Conservation (phyloP, 306 rosid species). For the Mimosa bimucronata region DNA sequence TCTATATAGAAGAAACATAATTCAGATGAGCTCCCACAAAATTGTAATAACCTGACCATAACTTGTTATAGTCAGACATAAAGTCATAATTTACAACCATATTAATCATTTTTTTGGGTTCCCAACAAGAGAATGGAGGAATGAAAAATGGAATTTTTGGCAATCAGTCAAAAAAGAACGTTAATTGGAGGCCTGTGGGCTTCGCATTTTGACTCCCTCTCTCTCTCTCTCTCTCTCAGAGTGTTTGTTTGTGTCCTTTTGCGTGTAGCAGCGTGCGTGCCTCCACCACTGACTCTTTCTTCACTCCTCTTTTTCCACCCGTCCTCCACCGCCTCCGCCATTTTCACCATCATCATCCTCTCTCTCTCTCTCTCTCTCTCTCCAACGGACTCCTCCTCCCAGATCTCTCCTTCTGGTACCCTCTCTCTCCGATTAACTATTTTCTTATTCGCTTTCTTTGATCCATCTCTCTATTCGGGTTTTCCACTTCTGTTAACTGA, state of each 20-base stretch:
- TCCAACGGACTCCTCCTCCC: slow-evolving; percentile 18
- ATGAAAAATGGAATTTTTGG: neutral
- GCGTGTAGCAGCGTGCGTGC: slow-evolving; percentile 10
- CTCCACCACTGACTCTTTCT: slow-evolving; percentile 8
- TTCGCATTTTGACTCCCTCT: slow-evolving; percentile 35
- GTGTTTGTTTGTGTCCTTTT: slow-evolving; percentile 13
- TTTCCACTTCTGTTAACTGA: neutral
- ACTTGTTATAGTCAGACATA: too few species aligned
- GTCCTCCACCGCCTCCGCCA: slow-evolving; percentile 22
- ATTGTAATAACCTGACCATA: too few species aligned
- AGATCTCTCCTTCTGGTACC: slow-evolving; percentile 54
- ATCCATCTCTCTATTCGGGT: slow-evolving; percentile 27
- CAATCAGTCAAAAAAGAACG: slow-evolving; percentile 34
- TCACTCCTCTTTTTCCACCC: too few species aligned
- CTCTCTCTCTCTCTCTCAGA: neutral
- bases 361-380: neutral
- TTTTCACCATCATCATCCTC: neutral
- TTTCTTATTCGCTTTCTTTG: too few species aligned
- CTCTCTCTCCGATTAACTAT: slow-evolving; percentile 25
- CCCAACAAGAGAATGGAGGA: too few species aligned
- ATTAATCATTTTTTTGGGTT: too few species aligned
- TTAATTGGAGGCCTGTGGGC: slow-evolving; percentile 11
- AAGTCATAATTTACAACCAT: too few species aligned
- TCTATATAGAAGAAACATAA: too few species aligned
- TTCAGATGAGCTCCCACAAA: too few species aligned